phyloP scores from a whole-genome alignment of 164 flowering plant species.

The Pachysandra terminalis region DNA sequence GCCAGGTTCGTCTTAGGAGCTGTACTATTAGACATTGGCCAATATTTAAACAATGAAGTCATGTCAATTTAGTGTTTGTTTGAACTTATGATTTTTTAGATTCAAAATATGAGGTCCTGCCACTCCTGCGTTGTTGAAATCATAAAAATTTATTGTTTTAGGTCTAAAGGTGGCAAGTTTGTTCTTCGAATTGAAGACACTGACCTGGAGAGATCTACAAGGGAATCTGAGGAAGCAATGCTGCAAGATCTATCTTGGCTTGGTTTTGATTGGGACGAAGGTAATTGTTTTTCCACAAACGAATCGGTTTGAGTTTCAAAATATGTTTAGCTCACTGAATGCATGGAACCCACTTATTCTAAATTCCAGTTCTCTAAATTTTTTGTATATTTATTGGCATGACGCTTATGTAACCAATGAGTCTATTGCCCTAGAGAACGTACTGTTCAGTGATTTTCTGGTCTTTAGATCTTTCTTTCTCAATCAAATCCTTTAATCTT shows the following conservation, averaged over 20 bases:
- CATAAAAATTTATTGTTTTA: constrained; percentile 11
- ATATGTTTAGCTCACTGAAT: neutral
- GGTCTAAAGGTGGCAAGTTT: constrained; percentile 92
- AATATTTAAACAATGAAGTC: neutral
- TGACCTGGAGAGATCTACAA: constrained; percentile 89
- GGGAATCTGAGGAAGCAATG: constrained; percentile 83
- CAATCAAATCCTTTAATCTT: neutral
- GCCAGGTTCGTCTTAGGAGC: constrained; percentile 49
- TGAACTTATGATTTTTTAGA: neutral
- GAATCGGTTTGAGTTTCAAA: neutral
- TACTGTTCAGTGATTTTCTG: neutral
- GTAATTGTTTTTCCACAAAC: constrained; percentile 22
- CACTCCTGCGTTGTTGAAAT: neutral
- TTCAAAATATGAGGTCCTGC: neutral
- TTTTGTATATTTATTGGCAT: neutral
- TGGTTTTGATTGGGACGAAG: constrained; percentile 98
- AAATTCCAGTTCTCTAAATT: too few species aligned
- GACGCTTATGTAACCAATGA: neutral
- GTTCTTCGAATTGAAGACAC: constrained; percentile 91
- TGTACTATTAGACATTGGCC: too few species aligned
- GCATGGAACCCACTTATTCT: too few species aligned
- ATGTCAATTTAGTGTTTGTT: neutral
- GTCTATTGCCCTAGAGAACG: neutral
- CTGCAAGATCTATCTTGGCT: constrained; percentile 86
- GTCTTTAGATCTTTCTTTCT: neutral